Conservation (phyloP, 2,329 filamentous ascomycete genomes). For the Paraphaeosphaeria sporulosa region DNA sequence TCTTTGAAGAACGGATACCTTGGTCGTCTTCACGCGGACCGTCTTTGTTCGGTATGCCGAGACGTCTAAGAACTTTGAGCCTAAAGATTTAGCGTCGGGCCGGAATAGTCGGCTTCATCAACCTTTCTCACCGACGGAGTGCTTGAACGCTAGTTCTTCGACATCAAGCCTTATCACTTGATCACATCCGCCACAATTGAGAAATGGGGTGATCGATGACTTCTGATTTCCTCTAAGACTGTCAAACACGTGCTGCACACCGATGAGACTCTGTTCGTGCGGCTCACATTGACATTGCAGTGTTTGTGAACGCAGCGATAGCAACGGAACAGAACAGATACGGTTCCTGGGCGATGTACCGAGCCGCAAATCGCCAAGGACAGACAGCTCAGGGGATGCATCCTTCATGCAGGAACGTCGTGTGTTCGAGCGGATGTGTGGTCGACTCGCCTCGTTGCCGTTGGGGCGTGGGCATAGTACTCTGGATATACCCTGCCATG, state of each 20-base stretch:
- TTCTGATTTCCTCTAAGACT: background rate
- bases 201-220: background rate
- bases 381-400: background rate
- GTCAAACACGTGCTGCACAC: background rate
- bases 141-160: constrained; percentile 3
- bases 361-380: background rate
- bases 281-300: background rate
- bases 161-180: background rate
- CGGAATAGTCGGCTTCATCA: constrained; percentile 5
- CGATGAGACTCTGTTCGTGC: background rate
- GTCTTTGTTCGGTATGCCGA: constrained; percentile 13
- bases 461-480: background rate
- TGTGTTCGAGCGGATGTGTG: background rate
- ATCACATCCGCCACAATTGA: background rate
- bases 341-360: background rate
- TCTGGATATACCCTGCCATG: background rate
- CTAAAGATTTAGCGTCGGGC: constrained; percentile 15
- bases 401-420: constrained; percentile 7
- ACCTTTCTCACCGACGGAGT: background rate
- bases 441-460: background rate
- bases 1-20: background rate
- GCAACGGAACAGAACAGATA: background rate
- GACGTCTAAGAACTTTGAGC: constrained; percentile 5
- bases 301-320: background rate
- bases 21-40: background rate